These are phyloP conservation scores for Phytopythium chamaehyphon DNA, from an alignment of 352 stramenopile genomes.

Conservation along the genomic window DNA sequence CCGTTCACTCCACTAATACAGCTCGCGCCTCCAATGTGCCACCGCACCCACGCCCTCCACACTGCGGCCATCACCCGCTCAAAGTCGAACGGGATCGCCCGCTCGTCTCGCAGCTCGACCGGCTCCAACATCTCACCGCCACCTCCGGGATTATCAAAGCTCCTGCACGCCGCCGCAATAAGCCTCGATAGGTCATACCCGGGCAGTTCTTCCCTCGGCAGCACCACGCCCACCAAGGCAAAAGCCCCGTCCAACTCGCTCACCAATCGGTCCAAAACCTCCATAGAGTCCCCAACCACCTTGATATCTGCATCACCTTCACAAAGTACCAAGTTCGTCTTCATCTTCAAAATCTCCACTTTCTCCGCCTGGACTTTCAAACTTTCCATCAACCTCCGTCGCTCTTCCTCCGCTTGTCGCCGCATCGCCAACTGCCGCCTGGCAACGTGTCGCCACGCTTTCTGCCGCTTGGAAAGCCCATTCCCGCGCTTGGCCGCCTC, in stretches of 20 bases:
- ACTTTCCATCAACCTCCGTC: constrained; percentile 8
- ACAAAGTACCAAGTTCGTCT: constrained; percentile 1
- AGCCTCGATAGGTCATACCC: constrained; percentile 6
- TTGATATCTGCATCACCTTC: constrained; percentile 5
- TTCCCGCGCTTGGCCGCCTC: not conserved
- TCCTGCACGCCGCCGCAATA: constrained; percentile 5
- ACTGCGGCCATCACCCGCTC: constrained; percentile 14
- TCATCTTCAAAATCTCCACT: constrained; percentile 7
- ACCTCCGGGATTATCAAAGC: not conserved
- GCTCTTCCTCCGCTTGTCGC: constrained; percentile 14
- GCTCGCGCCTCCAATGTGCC: constrained; percentile 22
- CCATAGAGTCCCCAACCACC: constrained; percentile 13
- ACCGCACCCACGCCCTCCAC: constrained; percentile 27
- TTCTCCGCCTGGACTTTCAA: constrained; percentile 11
- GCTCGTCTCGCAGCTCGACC: constrained; percentile 16
- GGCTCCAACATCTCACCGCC: not conserved
- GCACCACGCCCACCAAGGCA: constrained; percentile 9
- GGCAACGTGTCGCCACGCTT: constrained; percentile 26
- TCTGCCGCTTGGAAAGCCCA: constrained; percentile 3
- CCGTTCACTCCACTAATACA: constrained; percentile 22
- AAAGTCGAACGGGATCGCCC: constrained; percentile 22
- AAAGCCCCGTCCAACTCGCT: constrained; percentile 17
- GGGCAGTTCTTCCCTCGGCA: constrained; percentile 7
- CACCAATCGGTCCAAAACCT: constrained; percentile 19
- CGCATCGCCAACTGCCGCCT: constrained; percentile 14